Evolutionary conservation across 495 filamentous ascomycete genomes (phyloP).

Genomic region (Lepraria neglecta): DNA sequence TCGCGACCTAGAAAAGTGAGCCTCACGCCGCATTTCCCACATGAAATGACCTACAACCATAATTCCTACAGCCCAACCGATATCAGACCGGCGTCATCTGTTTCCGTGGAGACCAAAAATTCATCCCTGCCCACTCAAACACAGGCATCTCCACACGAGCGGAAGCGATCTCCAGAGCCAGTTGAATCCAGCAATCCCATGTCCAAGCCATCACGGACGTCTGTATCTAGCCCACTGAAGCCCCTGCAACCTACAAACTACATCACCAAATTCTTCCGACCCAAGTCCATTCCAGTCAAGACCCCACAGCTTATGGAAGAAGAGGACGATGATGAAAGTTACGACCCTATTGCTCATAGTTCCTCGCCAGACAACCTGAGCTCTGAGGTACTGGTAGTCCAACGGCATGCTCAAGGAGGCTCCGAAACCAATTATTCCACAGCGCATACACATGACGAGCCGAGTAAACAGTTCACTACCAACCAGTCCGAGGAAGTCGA

Average conservation of each 20-base stretch:
- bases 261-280: slow-evolving; percentile 11
- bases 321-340: neutral
- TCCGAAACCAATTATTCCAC: neutral
- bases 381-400: neutral
- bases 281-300: neutral
- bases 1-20: neutral
- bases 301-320: neutral
- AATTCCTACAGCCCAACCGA: neutral
- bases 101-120: neutral
- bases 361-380: neutral
- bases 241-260: neutral
- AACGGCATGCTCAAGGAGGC: neutral
- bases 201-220: neutral
- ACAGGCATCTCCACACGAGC: neutral
- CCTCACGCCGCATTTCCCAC: slow-evolving; percentile 12
- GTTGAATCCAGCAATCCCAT: no score
- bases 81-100: neutral
- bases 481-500: neutral
- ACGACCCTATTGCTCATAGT: neutral
- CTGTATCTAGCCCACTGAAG: neutral
- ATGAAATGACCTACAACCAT: neutral
- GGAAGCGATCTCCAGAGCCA: neutral
- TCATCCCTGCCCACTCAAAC: neutral
- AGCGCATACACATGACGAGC: neutral
- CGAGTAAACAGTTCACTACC: neutral